These are phyloP conservation scores for Pilasporangium apinafurcum DNA, from an alignment of 352 stramenopile species.

Conservation along the genomic window DNA sequence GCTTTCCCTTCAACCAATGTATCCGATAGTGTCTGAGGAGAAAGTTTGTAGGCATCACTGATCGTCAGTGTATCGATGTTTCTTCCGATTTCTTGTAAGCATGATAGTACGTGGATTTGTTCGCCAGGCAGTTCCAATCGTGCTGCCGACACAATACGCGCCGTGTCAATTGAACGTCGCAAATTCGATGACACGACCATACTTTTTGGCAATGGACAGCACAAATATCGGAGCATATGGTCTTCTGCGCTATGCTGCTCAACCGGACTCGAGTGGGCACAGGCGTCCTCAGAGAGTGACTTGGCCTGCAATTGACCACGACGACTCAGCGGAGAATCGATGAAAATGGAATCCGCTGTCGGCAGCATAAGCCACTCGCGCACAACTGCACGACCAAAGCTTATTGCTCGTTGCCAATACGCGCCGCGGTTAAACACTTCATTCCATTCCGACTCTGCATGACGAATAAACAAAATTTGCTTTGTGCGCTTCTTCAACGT, in stretches of 20 bases:
- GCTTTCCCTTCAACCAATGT: constrained; percentile 29
- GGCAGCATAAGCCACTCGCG: constrained; percentile 66
- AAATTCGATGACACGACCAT: constrained; percentile 73
- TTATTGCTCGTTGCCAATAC: constrained; percentile 27
- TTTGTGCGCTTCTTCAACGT: constrained; percentile 12
- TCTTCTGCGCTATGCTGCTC: background rate
- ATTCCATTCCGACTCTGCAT: constrained; percentile 87
- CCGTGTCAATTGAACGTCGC: constrained; percentile 71
- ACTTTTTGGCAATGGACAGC: constrained; percentile 34
- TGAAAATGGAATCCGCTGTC: constrained; percentile 68
- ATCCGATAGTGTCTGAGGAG: constrained; percentile 19
- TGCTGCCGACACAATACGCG: constrained; percentile 61
- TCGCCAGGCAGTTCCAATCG: constrained; percentile 46
- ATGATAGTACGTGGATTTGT: constrained; percentile 75
- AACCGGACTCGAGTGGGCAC: constrained; percentile 10
- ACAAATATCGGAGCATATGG: constrained; percentile 39
- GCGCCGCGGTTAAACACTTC: constrained; percentile 82
- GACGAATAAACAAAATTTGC: constrained; percentile 79
- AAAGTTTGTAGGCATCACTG: constrained; percentile 36
- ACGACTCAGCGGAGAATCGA: constrained; percentile 79
- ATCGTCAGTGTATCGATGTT: constrained; percentile 85
- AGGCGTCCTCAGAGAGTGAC: constrained; percentile 39
- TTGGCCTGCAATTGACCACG: constrained; percentile 52
- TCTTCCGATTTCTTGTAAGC: constrained; percentile 77
- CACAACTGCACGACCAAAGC: constrained; percentile 43